Evolutionary conservation across 495 filamentous ascomycete species (phyloP).

Genomic region (Penicillium goetzii): DNA sequence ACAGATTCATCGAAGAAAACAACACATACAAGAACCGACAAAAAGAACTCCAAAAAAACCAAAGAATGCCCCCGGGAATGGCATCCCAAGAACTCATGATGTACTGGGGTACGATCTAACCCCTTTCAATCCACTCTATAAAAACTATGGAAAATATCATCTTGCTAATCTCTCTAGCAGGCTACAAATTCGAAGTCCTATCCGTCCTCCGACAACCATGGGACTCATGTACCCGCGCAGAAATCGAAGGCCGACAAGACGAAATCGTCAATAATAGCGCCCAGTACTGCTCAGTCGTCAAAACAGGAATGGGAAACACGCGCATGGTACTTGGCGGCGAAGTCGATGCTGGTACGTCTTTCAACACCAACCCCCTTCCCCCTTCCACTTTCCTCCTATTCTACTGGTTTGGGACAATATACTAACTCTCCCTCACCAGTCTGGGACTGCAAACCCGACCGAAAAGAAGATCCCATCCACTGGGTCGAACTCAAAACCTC

Average conservation of each 20-base stretch:
- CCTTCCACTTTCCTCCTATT: background rate
- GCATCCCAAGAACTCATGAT: slow-evolving; percentile 68
- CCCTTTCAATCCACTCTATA: background rate
- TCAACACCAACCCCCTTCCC: background rate
- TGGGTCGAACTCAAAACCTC: slow-evolving; percentile 97
- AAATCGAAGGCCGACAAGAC: slow-evolving; percentile 75
- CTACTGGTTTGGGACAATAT: background rate
- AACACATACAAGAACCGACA: slow-evolving; percentile 65
- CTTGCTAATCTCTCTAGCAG: slow-evolving; percentile 46
- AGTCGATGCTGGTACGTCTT: slow-evolving; percentile 77
- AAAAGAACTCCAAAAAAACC: slow-evolving; percentile 54
- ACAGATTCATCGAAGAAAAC: slow-evolving; percentile 92
- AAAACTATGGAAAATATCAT: background rate
- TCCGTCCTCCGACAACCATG: slow-evolving; percentile 73
- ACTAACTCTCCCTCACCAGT: slow-evolving; percentile 49
- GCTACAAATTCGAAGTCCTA: slow-evolving; percentile 95
- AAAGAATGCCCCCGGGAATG: slow-evolving; percentile 57
- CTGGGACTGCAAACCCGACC: slow-evolving; percentile 77
- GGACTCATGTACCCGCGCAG: slow-evolving; percentile 67
- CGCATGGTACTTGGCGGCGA: slow-evolving; percentile 86
- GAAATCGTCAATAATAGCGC: slow-evolving; percentile 80
- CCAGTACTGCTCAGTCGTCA: slow-evolving; percentile 92
- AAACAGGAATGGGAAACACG: slow-evolving; percentile 76
- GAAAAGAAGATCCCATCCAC: slow-evolving; percentile 68
- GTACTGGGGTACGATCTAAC: slow-evolving; percentile 55